Evolutionary conservation across 139 green algal genomes (phyloP).

Genomic region (Coelastrella sp.): DNA sequence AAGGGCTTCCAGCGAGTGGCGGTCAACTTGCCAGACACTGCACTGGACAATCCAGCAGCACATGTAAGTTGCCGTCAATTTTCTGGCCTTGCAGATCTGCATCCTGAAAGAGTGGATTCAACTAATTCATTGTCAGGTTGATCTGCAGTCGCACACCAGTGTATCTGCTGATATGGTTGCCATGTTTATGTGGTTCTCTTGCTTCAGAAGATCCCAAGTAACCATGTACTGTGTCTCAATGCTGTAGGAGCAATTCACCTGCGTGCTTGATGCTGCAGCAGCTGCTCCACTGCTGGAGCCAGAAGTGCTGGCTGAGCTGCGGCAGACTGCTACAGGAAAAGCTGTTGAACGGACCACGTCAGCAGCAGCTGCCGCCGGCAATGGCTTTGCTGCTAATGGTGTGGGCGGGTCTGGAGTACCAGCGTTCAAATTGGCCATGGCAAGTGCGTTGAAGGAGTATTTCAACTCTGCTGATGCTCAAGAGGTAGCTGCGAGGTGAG

Average conservation of each 20-base stretch:
- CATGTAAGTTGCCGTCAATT: conserved; percentile 1
- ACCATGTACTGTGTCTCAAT: background rate
- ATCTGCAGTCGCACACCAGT: too few relatives aligned
- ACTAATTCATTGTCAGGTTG: too few relatives aligned
- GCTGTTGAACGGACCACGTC: background rate
- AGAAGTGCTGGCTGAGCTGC: conserved; percentile 1
- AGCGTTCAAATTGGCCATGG: conserved; percentile 75
- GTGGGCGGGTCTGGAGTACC: conserved; percentile 47
- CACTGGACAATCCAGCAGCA: conserved; percentile 81
- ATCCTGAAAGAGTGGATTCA: too few relatives aligned
- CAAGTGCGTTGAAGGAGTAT: conserved; percentile 85
- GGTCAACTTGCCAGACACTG: conserved; percentile 76
- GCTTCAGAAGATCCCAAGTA: too few relatives aligned
- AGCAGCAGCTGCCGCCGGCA: background rate
- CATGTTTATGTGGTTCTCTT: too few relatives aligned
- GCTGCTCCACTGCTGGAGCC: conserved; percentile 37
- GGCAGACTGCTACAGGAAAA: conserved; percentile 13
- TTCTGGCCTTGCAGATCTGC: background rate
- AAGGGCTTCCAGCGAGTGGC: conserved; percentile 81
- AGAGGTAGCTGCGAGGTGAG: conserved; percentile 70
- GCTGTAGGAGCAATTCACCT: conserved; percentile 27
- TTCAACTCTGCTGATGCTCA: conserved; percentile 77
- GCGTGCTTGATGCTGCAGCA: conserved; percentile 35
- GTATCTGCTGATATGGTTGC: too few relatives aligned
- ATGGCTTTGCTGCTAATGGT: background rate